Evolutionary conservation across 108 stramenopile species (phyloP).

Genomic region (Cyclotella distinguenda): DNA sequence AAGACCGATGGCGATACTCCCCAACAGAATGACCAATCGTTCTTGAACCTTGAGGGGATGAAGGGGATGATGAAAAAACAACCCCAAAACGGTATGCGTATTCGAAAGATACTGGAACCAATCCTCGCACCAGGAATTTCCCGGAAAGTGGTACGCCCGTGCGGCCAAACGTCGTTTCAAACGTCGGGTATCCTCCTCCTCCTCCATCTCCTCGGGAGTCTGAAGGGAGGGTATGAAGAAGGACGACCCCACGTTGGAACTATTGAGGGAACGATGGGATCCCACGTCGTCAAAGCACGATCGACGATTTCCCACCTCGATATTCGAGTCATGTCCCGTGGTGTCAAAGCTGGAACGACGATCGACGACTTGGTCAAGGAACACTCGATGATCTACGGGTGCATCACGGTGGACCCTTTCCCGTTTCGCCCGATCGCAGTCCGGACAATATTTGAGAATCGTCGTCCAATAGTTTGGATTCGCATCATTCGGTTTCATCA

Average conservation of each 20-base stretch:
- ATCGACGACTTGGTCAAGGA: too few species aligned
- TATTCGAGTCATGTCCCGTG: too few species aligned
- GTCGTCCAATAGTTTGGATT: too few species aligned
- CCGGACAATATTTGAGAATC: too few species aligned
- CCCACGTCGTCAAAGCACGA: not conserved
- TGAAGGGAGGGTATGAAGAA: slow-evolving; percentile 12
- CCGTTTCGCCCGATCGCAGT: too few species aligned
- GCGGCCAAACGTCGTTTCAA: slow-evolving; percentile 44
- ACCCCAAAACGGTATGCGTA: slow-evolving; percentile 46
- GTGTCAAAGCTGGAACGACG: too few species aligned
- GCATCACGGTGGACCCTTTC: too few species aligned
- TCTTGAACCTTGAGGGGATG: slow-evolving; percentile 43
- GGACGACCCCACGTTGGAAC: slow-evolving; percentile 2
- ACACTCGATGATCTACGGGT: too few species aligned
- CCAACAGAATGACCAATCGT: slow-evolving; percentile 43
- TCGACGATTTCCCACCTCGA: too few species aligned
- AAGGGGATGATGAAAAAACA: slow-evolving; percentile 52
- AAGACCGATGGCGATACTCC: slow-evolving; percentile 45
- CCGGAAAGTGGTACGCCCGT: slow-evolving; percentile 49
- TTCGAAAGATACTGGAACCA: slow-evolving; percentile 49
- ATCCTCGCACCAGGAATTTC: slow-evolving; percentile 46
- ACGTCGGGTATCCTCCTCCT: slow-evolving; percentile 35
- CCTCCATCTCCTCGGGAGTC: slow-evolving; percentile 41
- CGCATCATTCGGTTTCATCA: too few species aligned
- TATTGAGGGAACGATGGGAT: not conserved